Evolutionary conservation across 1,139 yeast genomes (phyloP), one percentile per base, ranked within the genome.

Genomic region (Kodamaea arcana): DNA sequence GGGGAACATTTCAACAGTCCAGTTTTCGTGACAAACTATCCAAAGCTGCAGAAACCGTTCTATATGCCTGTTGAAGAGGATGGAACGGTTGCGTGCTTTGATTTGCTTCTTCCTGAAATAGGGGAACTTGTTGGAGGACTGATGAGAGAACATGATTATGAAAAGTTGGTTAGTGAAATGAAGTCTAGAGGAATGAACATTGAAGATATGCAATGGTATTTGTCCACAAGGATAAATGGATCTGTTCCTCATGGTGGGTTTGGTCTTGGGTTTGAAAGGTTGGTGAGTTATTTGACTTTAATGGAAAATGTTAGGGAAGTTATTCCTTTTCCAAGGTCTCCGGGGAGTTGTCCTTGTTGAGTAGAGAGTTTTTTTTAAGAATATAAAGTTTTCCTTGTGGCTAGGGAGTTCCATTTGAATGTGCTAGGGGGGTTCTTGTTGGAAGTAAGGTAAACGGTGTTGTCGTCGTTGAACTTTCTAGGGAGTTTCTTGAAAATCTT

Each of bases 41-140:
- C 99, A 1, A 58, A 62, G 15, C 59, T 51, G 1, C 78, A 80
- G 43, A 94, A 94, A 54, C 95, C 98, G 1, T 94, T 94, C 51
- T 94, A 94, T 61, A 94, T 94, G 99, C 64, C 62, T 4, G 55
- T 46, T 18, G 58, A 64, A 25, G 47, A 55, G 0, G 63, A 61
- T 12, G 12, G 12, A 8, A 88, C 96, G 0, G 97, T 86, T 3
- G 95, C 86, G 0, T 90, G 97, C 51, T 92, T 79, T 54, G 99
- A 94, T 53, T 67, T 92, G 36, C 63, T 92, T 5, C 75, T 90
- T 15, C 98, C 98, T 0, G 90, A 81, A 20, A 74, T 92, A 42
- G 98, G 98, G n/a, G 98, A 92, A 54, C 66, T 92, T n/a, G 80
- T 87, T 3, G 98, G 98, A 2, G 98, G 98, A 0, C 87, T 96